Conservation (phyloP, 2,329 filamentous ascomycete genomes). For the Emmonsiellopsis sp. region DNA sequence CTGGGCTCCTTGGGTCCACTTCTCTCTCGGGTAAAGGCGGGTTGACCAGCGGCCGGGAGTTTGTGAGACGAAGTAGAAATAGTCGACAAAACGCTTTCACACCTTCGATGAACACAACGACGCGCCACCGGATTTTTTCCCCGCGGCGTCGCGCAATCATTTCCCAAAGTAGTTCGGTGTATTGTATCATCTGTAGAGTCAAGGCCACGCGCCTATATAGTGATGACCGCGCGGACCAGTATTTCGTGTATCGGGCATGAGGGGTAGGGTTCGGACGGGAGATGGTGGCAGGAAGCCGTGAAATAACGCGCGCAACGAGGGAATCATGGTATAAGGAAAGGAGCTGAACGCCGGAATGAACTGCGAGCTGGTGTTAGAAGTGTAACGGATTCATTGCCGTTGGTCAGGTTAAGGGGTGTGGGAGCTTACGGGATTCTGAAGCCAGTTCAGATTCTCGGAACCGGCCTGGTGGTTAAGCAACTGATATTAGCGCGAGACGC, state of each 20-base stretch:
- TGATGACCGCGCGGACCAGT: slow-evolving; percentile 51
- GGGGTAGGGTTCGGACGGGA: slow-evolving; percentile 43
- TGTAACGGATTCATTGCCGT: slow-evolving; percentile 14
- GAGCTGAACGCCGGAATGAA: slow-evolving; percentile 81
- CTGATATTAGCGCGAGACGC: background rate
- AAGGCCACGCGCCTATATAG: slow-evolving; percentile 75
- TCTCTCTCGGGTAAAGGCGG: slow-evolving; percentile 82
- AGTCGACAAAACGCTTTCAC: slow-evolving; percentile 79
- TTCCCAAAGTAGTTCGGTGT: slow-evolving; percentile 93
- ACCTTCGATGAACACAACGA: slow-evolving; percentile 74
- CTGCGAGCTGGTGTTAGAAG: slow-evolving; percentile 24
- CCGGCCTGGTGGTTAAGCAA: slow-evolving; percentile 21
- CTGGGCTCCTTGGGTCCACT: slow-evolving; percentile 54
- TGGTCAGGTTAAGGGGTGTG: slow-evolving; percentile 14
- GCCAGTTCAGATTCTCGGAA: slow-evolving; percentile 76
- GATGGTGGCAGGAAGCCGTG: slow-evolving; percentile 44
- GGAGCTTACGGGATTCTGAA: slow-evolving; percentile 63
- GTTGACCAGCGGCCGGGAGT: slow-evolving; percentile 69
- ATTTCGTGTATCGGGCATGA: slow-evolving; percentile 55
- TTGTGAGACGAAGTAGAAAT: slow-evolving; percentile 70
- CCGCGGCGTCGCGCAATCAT: slow-evolving; percentile 87
- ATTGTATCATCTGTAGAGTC: slow-evolving; percentile 79
- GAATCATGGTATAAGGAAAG: slow-evolving; percentile 89
- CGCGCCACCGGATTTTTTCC: slow-evolving; percentile 71
- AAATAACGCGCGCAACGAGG: slow-evolving; percentile 60